These are phyloP conservation scores for Colletotrichum filicis DNA, from an alignment of 2,329 filamentous ascomycete species.

Conservation along the genomic window DNA sequence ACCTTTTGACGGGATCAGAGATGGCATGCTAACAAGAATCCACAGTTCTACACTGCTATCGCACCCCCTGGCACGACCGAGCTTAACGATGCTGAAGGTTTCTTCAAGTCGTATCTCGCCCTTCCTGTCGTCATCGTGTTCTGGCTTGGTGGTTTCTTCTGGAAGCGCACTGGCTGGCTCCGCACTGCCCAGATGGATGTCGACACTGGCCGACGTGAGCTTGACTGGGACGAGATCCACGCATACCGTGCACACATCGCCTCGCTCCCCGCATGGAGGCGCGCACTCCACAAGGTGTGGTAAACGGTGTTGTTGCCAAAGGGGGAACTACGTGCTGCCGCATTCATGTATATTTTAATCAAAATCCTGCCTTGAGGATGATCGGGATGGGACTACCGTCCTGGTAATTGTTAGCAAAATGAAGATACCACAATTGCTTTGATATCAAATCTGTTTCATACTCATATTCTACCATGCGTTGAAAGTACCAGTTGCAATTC, in stretches of 20 bases:
- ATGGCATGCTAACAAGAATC: background rate
- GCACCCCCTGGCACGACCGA: conserved; percentile 46
- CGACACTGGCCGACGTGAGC: conserved; percentile 71
- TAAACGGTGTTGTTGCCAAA: background rate
- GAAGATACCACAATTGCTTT: conserved; percentile 32
- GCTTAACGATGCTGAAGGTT: conserved; percentile 55
- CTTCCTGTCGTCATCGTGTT: conserved; percentile 64
- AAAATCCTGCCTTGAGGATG: background rate
- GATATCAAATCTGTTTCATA: background rate
- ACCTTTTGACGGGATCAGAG: background rate
- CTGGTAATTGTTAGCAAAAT: conserved; percentile 21
- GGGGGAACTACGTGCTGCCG: background rate
- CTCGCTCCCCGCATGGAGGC: conserved; percentile 62
- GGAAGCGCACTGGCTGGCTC: conserved; percentile 73
- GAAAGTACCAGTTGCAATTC: too few relatives aligned
- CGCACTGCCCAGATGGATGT: conserved; percentile 73
- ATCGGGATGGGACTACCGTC: background rate
- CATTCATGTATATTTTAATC: conserved; percentile 16
- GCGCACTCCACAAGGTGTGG: conserved; percentile 10
- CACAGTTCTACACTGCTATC: conserved; percentile 62
- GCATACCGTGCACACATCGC: conserved; percentile 62
- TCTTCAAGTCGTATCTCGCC: conserved; percentile 67
- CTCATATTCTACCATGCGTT: background rate
- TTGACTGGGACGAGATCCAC: conserved; percentile 74
- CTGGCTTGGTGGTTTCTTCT: conserved; percentile 67